Base-by-base conservation (phyloP, 1,139 yeast species). In the Yamadazyma kanchanaburiensis region DNA sequence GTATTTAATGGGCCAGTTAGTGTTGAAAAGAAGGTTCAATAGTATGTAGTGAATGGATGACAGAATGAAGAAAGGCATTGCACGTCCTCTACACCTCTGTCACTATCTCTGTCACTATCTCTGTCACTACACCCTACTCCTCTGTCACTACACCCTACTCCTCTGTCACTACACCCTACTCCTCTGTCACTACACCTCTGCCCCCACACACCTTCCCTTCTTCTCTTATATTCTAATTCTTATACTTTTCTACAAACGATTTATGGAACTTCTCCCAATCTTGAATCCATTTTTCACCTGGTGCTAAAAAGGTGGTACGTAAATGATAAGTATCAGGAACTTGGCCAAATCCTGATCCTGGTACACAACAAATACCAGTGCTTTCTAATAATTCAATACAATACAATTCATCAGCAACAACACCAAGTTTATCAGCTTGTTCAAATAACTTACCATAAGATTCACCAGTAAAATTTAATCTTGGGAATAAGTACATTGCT, bases 291-390 rank as follows among this genome's bases (percentile, higher is more conserved):
- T 86, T 94, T 21, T 76, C 74, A 23, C 96, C 97, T 11, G 97
- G 96, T 12, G 97, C 94, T 51, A 91, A 71, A 66, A 91, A 91
- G 2, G 98, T 91, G 3, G 98, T 91, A 68, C 98, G 78, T 49
- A 91, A 73, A 55, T 91, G 98, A 64, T 71, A 84, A 7, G 96
- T 87, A 15, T 85, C 94, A 30, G 79, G 79, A 27, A 69, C 81
- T 62, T 94, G 98, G 23, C 97, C 97, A 50, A 91, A 94, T 2
- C 98, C 98, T 25, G 88, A 79, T 24, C 98, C 99, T 19, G 98
- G 97, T 39, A 91, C 94, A 33, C 94, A 87, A 60, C 98, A 94
- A 40, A 91, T 88, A 46, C 98, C 99, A n/a, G 98, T 88, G 33
- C 60, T 57, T 45, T 89, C 91, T 43, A 91, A 70, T 38, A 91